Percentiles rank a stretch among this genome's conserved stretches.
Conservation (phyloP, 1,139 yeast species). For the Geotrichum aggregatum region DNA sequence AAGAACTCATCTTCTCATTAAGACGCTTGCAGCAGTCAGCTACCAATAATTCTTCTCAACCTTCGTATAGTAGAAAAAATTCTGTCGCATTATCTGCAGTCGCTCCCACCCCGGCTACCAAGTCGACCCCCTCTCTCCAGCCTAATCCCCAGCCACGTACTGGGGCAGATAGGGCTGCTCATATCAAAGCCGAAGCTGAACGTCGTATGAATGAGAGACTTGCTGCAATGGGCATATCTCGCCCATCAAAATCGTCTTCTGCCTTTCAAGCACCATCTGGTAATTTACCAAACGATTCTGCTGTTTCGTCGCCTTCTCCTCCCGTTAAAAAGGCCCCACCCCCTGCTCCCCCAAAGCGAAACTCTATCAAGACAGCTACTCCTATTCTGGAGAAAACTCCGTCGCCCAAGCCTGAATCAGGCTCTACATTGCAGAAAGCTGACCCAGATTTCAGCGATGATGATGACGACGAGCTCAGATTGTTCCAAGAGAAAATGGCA, state of each 20-base stretch:
- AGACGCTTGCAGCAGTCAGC: no score
- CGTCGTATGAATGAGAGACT: slow-evolving; percentile 83
- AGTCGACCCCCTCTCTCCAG: slow-evolving; percentile 19
- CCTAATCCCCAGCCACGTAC: slow-evolving; percentile 13
- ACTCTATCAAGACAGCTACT: slow-evolving; percentile 7
- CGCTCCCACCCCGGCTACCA: slow-evolving; percentile 22
- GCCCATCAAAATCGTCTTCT: slow-evolving; percentile 27
- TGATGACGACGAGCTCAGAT: slow-evolving; percentile 47
- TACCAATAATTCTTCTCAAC: slow-evolving; percentile 18
- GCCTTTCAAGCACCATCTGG: slow-evolving; percentile 28
- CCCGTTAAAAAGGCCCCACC: slow-evolving; percentile 24
- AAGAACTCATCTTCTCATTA: slow-evolving; percentile 54
- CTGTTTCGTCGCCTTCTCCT: slow-evolving; percentile 22
- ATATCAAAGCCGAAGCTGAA: slow-evolving; percentile 86
- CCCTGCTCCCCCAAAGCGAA: slow-evolving; percentile 21
- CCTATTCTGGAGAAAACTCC: slow-evolving; percentile 10
- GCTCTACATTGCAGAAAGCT: no score
- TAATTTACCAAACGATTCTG: slow-evolving; percentile 19
- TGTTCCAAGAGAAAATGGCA: slow-evolving; percentile 47
- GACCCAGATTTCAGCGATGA: no score
- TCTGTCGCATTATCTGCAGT: slow-evolving; percentile 13
- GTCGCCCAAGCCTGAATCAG: no score
- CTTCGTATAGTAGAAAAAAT: slow-evolving; percentile 2
- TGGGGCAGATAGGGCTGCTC: slow-evolving; percentile 47
- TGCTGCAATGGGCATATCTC: slow-evolving; percentile 75